Evolutionary conservation across 352 stramenopile species (phyloP).

Genomic region (Phytophthora constricta): DNA sequence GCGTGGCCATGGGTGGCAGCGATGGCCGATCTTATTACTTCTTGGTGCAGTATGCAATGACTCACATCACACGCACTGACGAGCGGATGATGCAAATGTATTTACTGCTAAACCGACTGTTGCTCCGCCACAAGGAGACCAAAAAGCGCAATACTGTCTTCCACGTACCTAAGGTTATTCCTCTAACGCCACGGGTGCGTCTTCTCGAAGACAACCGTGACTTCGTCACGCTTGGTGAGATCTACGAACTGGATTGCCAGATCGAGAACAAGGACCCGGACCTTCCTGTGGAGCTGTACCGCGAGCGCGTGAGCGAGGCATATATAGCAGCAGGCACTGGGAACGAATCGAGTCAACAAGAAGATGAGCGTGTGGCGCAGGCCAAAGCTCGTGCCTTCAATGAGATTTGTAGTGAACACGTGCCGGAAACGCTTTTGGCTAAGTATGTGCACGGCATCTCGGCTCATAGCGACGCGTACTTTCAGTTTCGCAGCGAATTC

Average conservation of each 20-base stretch:
- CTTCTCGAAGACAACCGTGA: constrained; percentile 87
- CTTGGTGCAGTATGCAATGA: constrained; percentile 93
- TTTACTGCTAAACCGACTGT: constrained; percentile 86
- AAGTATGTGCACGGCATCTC: constrained; percentile 88
- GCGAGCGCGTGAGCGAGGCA: constrained; percentile 73
- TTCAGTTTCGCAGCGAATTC: constrained; percentile 89
- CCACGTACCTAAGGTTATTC: constrained; percentile 92
- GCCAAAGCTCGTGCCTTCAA: constrained; percentile 77
- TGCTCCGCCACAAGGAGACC: constrained; percentile 89
- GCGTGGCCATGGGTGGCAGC: constrained; percentile 89
- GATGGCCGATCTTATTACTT: constrained; percentile 92
- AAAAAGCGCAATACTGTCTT: constrained; percentile 90
- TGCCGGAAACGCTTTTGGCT: constrained; percentile 84
- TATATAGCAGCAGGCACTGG: constrained; percentile 48
- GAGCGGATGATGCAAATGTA: constrained; percentile 96
- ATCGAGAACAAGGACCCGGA: constrained; percentile 77
- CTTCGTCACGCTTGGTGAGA: constrained; percentile 87
- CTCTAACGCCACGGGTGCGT: constrained; percentile 90
- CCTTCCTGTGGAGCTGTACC: constrained; percentile 81
- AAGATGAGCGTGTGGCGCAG: constrained; percentile 66
- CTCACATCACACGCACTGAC: constrained; percentile 93
- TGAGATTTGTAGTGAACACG: constrained; percentile 81
- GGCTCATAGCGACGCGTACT: constrained; percentile 78
- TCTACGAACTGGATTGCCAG: constrained; percentile 85
- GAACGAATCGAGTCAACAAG: constrained; percentile 49